Conservation (phyloP, 225 moss, liverwort and hornwort species). For the Physcomitrellopsis africana region DNA sequence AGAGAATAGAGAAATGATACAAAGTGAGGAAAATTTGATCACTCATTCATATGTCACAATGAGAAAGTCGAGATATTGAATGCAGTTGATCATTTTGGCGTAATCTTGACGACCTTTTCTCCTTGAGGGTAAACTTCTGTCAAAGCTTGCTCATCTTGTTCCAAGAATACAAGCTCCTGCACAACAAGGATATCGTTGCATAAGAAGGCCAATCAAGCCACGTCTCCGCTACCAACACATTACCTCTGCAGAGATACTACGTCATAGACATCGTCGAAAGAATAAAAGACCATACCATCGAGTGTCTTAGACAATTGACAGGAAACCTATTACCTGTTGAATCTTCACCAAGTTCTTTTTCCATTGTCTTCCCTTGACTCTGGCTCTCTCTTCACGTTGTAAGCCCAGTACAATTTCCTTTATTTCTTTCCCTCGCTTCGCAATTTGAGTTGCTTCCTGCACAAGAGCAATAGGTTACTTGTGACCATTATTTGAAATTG, state of each 20-base stretch:
- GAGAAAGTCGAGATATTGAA: neutral
- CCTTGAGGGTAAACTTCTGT: conserved; percentile 96
- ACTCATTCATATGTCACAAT: neutral
- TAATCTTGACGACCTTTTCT: conserved; percentile 66
- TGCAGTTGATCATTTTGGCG: neutral
- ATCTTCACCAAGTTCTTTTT: conserved; percentile 89
- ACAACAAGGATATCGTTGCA: neutral
- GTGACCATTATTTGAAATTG: neutral
- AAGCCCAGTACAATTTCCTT: conserved; percentile 79
- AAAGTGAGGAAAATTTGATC: neutral
- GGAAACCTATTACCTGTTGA: conserved; percentile 61
- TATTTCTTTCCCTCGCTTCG: conserved; percentile 90
- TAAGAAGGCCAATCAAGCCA: neutral
- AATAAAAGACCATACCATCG: neutral
- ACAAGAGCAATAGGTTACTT: neutral
- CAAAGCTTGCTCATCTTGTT: conserved; percentile 91
- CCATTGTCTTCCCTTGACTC: conserved; percentile 92
- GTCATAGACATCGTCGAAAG: neutral
- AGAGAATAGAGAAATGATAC: neutral
- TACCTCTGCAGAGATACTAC: neutral
- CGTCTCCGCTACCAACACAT: neutral
- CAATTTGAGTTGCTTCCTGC: conserved; percentile 89
- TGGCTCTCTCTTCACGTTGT: conserved; percentile 88
- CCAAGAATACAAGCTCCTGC: conserved; percentile 84
- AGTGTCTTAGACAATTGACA: neutral